A percentile compares a stretch with the other conserved stretches of the same genome.
phyloP scores from a whole-genome alignment of 2,329 filamentous ascomycete species.

The Ophiocordyceps australis region DNA sequence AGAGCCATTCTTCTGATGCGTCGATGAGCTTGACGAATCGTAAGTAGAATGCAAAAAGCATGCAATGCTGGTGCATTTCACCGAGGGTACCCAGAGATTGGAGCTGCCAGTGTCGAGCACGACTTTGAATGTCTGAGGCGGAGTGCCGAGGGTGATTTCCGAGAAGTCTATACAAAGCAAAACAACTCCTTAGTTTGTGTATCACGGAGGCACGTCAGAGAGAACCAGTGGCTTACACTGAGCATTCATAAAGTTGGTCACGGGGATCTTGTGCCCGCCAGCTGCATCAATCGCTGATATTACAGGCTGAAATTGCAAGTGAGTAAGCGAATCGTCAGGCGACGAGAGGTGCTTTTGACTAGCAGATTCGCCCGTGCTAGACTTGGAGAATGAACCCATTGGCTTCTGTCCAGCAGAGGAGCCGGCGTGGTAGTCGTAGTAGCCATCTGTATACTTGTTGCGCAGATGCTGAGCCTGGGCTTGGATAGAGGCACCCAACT shows the following conservation, averaged over 20 bases:
- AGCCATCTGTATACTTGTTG: slow-evolving; percentile 94
- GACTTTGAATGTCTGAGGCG: slow-evolving; percentile 93
- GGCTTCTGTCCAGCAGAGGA: too few species aligned
- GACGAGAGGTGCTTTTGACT: too few species aligned
- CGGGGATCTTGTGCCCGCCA: slow-evolving; percentile 63
- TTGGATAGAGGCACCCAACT: slow-evolving; percentile 66
- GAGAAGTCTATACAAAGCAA: slow-evolving; percentile 97
- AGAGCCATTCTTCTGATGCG: slow-evolving; percentile 86
- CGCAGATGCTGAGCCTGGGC: slow-evolving; percentile 66
- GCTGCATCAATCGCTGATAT: too few species aligned
- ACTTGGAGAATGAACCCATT: too few species aligned
- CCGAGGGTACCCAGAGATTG: slow-evolving; percentile 95
- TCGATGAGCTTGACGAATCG: slow-evolving; percentile 74
- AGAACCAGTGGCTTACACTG: slow-evolving; percentile 54
- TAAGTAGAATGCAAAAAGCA: slow-evolving; percentile 97
- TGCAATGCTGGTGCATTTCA: slow-evolving; percentile 81
- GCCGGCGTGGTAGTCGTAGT: too few species aligned
- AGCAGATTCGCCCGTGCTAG: too few species aligned
- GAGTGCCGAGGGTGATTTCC: slow-evolving; percentile 82
- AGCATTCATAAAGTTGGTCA: slow-evolving; percentile 96
- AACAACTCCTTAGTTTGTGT: too few species aligned
- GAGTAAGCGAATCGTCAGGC: too few species aligned
- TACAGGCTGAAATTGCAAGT: too few species aligned
- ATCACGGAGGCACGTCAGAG: background rate
- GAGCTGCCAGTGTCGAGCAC: slow-evolving; percentile 96